Conservation (phyloP, 345 rosid species). For the Eucalyptus paniculata region DNA sequence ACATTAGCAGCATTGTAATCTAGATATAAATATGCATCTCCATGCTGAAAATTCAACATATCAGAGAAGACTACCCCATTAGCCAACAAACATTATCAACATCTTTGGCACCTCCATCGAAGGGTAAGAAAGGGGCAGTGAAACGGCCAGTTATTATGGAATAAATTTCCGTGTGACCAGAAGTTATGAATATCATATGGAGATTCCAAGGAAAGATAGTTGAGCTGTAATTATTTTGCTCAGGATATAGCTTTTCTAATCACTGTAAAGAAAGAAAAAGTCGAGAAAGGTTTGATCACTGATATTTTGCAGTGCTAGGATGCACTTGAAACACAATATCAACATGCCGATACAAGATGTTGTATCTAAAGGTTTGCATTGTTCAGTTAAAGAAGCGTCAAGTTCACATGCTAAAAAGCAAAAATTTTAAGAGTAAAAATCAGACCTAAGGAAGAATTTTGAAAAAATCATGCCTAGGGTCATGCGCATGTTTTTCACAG, state of each 20-base stretch:
- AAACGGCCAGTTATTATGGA: neutral
- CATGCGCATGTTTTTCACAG: neutral
- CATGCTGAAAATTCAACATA: neutral
- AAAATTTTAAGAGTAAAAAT: neutral
- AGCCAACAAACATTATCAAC: neutral
- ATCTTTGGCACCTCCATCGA: neutral
- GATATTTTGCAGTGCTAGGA: neutral
- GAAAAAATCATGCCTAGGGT: neutral
- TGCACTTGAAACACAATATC: neutral
- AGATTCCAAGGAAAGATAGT: neutral
- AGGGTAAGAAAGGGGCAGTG: neutral
- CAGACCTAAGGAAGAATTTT: neutral
- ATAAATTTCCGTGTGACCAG: neutral
- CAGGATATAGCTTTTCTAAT: neutral
- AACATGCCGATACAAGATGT: neutral
- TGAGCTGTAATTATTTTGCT: neutral
- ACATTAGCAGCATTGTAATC: neutral
- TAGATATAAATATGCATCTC: neutral
- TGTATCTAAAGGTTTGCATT: neutral
- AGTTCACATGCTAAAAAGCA: neutral
- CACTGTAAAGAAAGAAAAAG: neutral
- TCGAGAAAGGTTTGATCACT: neutral
- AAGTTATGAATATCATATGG: neutral
- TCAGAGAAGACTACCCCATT: neutral
- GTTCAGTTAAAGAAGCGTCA: neutral